These are phyloP conservation scores for Hymenoscyphus occultus DNA, from an alignment of 2,329 filamentous ascomycete species.

Conservation along the genomic window DNA sequence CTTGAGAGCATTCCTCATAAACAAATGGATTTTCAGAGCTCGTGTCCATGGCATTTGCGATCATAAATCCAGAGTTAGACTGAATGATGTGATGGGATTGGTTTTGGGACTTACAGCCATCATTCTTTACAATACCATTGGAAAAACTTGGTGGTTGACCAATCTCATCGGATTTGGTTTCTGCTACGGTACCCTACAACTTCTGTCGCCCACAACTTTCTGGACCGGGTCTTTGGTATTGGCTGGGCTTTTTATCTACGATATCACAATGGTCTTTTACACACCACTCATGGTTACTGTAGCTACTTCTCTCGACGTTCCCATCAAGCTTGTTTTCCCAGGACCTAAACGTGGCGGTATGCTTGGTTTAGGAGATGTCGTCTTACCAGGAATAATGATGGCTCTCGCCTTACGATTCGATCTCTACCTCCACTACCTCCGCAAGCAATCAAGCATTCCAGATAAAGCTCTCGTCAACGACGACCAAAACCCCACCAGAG, in stretches of 20 bases:
- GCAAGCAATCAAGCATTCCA: conserved; percentile 51
- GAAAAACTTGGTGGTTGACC: conserved; percentile 52
- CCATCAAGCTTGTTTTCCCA: conserved; percentile 83
- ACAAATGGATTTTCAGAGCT: conserved; percentile 47
- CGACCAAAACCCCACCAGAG: conserved; percentile 38
- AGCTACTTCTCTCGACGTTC: conserved; percentile 83
- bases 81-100: conserved; percentile 33
- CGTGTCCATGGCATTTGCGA: conserved; percentile 30
- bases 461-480: conserved; percentile 10
- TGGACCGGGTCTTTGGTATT: conserved; percentile 76
- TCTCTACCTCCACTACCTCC: conserved; percentile 76
- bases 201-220: conserved; percentile 89
- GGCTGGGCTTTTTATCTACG: conserved; percentile 82
- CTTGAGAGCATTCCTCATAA: conserved; percentile 48
- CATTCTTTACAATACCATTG: conserved; percentile 30
- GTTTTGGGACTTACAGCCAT: conserved; percentile 30
- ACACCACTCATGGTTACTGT: conserved; percentile 85
- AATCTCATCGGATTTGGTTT: conserved; percentile 87
- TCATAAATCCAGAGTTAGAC: conserved; percentile 22
- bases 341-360: conserved; percentile 69
- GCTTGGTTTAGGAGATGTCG: conserved; percentile 91
- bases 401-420: conserved; percentile 88
- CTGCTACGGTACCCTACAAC: conserved; percentile 75
- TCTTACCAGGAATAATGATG: conserved; percentile 88
- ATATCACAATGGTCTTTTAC: conserved; percentile 90